These are phyloP conservation scores for Globisporangium mamillatum DNA, from an alignment of 352 stramenopile species.

Conservation along the genomic window DNA sequence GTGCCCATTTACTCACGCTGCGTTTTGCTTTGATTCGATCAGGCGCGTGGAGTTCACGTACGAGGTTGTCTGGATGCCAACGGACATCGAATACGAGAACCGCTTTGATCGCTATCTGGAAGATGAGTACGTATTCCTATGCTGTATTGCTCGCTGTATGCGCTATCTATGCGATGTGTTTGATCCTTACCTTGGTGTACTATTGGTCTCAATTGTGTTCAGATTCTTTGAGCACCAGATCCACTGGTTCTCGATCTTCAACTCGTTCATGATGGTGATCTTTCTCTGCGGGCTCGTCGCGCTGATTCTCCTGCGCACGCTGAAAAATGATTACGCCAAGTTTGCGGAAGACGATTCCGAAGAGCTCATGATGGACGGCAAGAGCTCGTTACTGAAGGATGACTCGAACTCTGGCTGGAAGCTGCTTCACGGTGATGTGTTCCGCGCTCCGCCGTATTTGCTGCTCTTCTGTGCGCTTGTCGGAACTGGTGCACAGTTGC, in stretches of 20 bases:
- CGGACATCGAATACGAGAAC: constrained; percentile 91
- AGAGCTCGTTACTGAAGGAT: constrained; percentile 76
- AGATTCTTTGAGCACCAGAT: constrained; percentile 99
- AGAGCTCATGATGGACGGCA: constrained; percentile 81
- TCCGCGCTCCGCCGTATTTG: constrained; percentile 91
- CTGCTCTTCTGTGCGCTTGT: constrained; percentile 95
- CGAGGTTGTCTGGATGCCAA: constrained; percentile 91
- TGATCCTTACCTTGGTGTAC: background rate
- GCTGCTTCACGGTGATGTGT: constrained; percentile 93
- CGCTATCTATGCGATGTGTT: background rate
- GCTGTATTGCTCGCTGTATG: background rate
- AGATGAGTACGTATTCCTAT: constrained; percentile 71
- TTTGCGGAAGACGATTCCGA: constrained; percentile 88
- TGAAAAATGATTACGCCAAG: constrained; percentile 93
- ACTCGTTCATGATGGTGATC: constrained; percentile 98
- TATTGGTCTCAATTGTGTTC: background rate
- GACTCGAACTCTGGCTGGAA: constrained; percentile 94
- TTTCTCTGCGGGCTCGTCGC: constrained; percentile 94
- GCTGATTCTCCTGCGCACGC: constrained; percentile 92
- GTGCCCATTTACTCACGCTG: background rate
- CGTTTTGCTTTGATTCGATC: background rate
- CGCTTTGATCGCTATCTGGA: constrained; percentile 98
- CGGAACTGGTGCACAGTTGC: constrained; percentile 94
- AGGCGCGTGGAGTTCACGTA: constrained; percentile 93
- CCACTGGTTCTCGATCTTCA: constrained; percentile 98